Evolutionary conservation across 208 protist genomes (phyloP).

Genomic region (Crithidia sp.): DNA sequence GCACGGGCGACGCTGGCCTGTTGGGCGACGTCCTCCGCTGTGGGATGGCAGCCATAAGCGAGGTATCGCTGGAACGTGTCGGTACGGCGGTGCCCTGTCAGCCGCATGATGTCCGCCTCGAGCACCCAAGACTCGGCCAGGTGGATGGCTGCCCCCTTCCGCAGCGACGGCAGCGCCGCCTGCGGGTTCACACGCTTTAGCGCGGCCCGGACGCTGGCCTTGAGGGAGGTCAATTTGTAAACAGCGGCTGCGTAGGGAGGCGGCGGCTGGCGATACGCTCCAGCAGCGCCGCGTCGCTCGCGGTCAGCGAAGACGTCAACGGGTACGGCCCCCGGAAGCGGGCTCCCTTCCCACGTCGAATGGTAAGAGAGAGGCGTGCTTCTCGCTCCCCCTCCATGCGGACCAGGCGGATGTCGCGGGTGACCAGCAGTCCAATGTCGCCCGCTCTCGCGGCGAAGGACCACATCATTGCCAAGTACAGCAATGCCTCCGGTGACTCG

Average conservation of each 20-base stretch:
- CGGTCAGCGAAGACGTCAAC: neutral
- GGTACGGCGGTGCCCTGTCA: neutral
- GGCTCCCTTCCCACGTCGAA: neutral
- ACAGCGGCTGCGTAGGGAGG: neutral
- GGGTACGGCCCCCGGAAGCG: conserved; percentile 8
- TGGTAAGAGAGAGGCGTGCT: neutral
- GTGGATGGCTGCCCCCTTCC: neutral
- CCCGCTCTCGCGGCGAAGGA: neutral
- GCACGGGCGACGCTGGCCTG: conserved; percentile 1
- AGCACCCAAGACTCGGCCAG: neutral
- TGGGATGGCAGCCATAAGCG: conserved; percentile 14
- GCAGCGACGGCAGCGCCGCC: neutral
- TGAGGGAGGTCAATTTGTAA: neutral
- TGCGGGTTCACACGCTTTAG: neutral
- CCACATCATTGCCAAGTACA: conserved; percentile 2
- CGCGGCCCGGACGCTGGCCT: neutral
- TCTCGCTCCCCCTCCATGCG: neutral
- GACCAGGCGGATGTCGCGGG: neutral
- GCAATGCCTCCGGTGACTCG: neutral
- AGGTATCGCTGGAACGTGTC: conserved; percentile 7
- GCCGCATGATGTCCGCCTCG: neutral
- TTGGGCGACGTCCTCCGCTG: neutral
- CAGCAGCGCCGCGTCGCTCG: neutral
- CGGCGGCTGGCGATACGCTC: neutral
- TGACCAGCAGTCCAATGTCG: neutral